Conservation (phyloP, 192 early-diverging fungal genomes). For the Mortierella hygrophila region DNA sequence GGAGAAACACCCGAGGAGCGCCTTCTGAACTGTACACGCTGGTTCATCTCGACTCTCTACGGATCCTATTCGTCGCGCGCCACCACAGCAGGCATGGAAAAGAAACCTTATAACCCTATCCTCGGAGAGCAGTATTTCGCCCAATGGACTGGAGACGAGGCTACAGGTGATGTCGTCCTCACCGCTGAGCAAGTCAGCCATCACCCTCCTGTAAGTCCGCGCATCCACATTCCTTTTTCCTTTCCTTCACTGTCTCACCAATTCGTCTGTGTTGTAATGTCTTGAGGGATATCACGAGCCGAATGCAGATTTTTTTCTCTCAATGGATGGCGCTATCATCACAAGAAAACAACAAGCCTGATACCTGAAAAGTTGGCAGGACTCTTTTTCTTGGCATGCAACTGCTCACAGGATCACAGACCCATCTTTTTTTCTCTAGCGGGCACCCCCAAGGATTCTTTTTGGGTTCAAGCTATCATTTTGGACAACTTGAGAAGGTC, state of each 20-base stretch:
- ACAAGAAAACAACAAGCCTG: background rate
- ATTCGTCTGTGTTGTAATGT: background rate
- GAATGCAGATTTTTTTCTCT: background rate
- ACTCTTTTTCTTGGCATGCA: background rate
- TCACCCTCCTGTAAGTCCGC: conserved; percentile 61
- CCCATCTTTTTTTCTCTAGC: background rate
- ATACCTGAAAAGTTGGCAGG: background rate
- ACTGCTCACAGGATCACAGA: background rate
- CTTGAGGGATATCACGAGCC: background rate
- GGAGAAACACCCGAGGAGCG: conserved; percentile 71
- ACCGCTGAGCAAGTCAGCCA: conserved; percentile 64
- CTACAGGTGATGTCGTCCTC: conserved; percentile 34
- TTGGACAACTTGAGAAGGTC: background rate
- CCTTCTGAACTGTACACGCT: conserved; percentile 77
- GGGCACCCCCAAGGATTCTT: background rate
- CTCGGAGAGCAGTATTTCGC: conserved; percentile 65
- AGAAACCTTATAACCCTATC: conserved; percentile 80
- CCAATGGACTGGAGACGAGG: conserved; percentile 55
- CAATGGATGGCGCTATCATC: background rate
- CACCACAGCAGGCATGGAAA: conserved; percentile 77
- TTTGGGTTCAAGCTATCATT: background rate
- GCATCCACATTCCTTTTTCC: background rate
- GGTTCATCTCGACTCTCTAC: conserved; percentile 87
- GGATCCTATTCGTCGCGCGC: conserved; percentile 78
- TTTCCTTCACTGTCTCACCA: conserved; percentile 23